Percentiles rank a stretch among this genome's conserved stretches.
Conservation (phyloP, 208 protist species). For the Zelonia costaricensis region DNA sequence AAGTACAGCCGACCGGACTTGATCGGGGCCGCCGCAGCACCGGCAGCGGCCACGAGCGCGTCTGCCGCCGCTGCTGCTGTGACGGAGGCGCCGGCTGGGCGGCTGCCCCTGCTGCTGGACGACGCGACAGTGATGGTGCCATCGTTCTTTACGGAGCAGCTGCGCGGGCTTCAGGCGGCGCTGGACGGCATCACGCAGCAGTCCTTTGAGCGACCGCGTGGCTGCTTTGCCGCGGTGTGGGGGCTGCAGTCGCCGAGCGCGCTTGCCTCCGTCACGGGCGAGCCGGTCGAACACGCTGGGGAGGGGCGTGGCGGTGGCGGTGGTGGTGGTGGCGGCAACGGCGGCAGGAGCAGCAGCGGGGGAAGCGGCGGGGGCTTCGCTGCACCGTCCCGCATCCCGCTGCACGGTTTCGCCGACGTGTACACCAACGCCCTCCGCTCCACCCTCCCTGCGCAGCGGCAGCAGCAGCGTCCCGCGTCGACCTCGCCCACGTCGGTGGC, state of each 20-base stretch:
- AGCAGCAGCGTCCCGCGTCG: background rate
- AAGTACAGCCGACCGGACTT: conserved; percentile 53
- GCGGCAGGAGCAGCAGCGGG: too few relatives aligned
- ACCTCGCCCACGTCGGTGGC: background rate
- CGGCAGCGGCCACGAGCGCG: background rate
- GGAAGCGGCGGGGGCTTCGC: background rate
- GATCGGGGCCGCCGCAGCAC: conserved; percentile 1
- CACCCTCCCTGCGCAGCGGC: conserved; percentile 12
- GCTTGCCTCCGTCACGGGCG: too few relatives aligned
- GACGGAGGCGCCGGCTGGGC: background rate
- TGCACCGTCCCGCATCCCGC: background rate
- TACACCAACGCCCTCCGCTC: conserved; percentile 29
- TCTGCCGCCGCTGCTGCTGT: background rate
- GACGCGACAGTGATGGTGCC: conserved; percentile 50
- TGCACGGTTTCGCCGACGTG: conserved; percentile 15
- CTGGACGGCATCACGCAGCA: conserved; percentile 78
- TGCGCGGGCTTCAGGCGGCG: conserved; percentile 53
- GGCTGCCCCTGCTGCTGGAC: conserved; percentile 29
- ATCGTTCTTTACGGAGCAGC: conserved; percentile 75
- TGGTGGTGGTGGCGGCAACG: background rate
- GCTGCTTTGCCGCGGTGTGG: conserved; percentile 19
- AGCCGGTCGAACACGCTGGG: background rate
- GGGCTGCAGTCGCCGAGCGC: conserved; percentile 7
- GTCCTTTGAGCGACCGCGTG: conserved; percentile 43
- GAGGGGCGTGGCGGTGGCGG: background rate